A percentile compares a stretch with the other conserved stretches of the same genome.
Evolutionary conservation across 2,329 filamentous ascomycete genomes (phyloP).

Genomic region (Celoporthe dispersa): DNA sequence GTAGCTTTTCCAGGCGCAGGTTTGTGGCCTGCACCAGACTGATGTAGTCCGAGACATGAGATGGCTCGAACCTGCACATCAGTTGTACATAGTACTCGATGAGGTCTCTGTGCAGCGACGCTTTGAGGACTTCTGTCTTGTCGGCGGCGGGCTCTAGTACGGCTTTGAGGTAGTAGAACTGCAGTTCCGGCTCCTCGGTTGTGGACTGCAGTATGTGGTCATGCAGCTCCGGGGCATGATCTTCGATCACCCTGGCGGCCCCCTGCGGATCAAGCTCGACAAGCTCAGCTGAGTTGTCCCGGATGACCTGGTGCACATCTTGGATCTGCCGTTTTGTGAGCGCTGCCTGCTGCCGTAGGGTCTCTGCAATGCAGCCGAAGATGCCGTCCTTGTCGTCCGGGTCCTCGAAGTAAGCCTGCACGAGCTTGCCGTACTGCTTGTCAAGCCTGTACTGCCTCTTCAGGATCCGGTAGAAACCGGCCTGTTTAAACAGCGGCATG

Average conservation of each 20-base stretch:
- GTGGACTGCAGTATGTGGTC: conserved; percentile 66
- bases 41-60: conserved; percentile 85
- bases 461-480: conserved; percentile 86
- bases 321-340: conserved; percentile 71
- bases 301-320: conserved; percentile 71
- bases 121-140: conserved; percentile 39
- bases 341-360: conserved; percentile 66
- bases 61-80: conserved; percentile 84
- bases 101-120: conserved; percentile 60
- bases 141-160: conserved; percentile 68
- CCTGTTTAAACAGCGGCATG: conserved; percentile 77
- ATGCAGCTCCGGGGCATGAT: conserved; percentile 67
- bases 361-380: conserved; percentile 80
- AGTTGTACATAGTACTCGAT: conserved; percentile 85
- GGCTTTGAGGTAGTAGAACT: conserved; percentile 77
- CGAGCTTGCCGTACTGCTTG: conserved; percentile 76
- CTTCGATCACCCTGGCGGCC: conserved; percentile 68
- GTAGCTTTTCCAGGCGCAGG: conserved; percentile 75
- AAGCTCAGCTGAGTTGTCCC: conserved; percentile 67
- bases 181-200: conserved; percentile 63
- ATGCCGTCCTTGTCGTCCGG: conserved; percentile 73
- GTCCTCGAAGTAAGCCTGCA: conserved; percentile 86
- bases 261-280: conserved; percentile 67
- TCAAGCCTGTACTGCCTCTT: conserved; percentile 86
- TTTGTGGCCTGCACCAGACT: conserved; percentile 76